Percentiles rank a stretch among this genome's conserved stretches.
phyloP scores from a whole-genome alignment of 2,329 filamentous ascomycete species.

The Exophiala sp. region DNA sequence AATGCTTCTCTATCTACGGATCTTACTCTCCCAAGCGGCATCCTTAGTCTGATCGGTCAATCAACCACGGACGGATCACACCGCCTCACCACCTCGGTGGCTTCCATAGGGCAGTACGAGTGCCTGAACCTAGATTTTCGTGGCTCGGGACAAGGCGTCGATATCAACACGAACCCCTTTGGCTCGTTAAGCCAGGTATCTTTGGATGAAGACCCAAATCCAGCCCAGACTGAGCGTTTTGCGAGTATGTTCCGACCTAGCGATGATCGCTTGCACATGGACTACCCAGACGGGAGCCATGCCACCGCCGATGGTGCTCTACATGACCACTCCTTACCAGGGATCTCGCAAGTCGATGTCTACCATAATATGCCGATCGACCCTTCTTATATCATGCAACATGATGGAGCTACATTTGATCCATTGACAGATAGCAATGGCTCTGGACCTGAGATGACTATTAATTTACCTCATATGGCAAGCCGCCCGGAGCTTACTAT shows the following conservation, averaged over 20 bases:
- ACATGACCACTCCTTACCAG: not conserved
- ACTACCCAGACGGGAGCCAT: not conserved
- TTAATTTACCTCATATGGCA: not conserved
- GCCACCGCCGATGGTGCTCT: not conserved
- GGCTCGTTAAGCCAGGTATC: slow-evolving; percentile 25
- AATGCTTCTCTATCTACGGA: not conserved
- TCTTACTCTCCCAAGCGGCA: slow-evolving; percentile 1
- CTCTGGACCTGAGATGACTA: not conserved
- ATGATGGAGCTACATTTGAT: slow-evolving; percentile 3
- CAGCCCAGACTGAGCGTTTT: slow-evolving; percentile 4
- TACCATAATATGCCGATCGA: not conserved
- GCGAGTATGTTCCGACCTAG: not conserved
- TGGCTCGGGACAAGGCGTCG: slow-evolving; percentile 13
- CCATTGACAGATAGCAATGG: not conserved
- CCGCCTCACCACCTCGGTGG: slow-evolving; percentile 18
- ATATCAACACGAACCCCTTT: slow-evolving; percentile 26
- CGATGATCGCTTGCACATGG: slow-evolving; percentile 2
- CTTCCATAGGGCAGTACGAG: slow-evolving; percentile 27
- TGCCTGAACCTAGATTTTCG: slow-evolving; percentile 26
- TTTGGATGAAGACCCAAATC: slow-evolving; percentile 12
- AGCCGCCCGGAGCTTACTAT: not conserved
- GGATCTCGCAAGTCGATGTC: slow-evolving; percentile 1
- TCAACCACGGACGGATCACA: slow-evolving; percentile 9
- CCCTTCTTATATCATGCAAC: slow-evolving; percentile 2
- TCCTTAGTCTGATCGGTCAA: slow-evolving; percentile 5